Evolutionary conservation across 108 stramenopile species (phyloP).

Genomic region (Schizochytrium sp.): DNA sequence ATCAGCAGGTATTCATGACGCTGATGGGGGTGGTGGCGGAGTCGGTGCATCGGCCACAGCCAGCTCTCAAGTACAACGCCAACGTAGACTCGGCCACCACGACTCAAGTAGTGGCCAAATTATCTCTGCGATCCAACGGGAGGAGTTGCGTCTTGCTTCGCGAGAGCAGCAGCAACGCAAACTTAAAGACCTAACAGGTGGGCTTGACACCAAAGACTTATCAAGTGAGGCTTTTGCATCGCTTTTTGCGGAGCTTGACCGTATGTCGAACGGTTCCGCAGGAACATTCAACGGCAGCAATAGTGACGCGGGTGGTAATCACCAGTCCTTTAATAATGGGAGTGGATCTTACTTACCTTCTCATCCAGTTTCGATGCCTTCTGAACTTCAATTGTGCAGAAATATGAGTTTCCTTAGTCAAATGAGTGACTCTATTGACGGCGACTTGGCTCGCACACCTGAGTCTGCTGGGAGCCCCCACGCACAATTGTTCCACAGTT

Average conservation of each 20-base stretch:
- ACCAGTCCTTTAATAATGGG: neutral
- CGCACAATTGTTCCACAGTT: too few relatives aligned
- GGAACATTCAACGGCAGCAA: neutral
- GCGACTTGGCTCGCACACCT: too few relatives aligned
- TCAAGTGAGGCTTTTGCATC: constrained; percentile 39
- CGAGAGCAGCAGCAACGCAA: neutral
- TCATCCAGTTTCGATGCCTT: neutral
- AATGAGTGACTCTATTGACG: neutral
- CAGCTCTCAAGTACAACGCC: neutral
- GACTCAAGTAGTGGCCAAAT: neutral
- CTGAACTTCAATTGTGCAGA: neutral
- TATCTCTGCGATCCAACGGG: constrained; percentile 1
- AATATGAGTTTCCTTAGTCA: constrained; percentile 2
- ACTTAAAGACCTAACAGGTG: neutral
- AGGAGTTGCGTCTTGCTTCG: neutral
- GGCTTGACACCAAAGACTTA: neutral
- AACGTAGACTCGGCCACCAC: neutral
- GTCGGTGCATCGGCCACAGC: neutral
- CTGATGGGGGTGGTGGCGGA: neutral
- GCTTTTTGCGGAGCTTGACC: constrained; percentile 27
- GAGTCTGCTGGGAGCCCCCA: too few relatives aligned
- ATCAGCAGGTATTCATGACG: too few relatives aligned
- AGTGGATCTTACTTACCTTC: neutral
- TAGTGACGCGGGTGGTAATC: neutral
- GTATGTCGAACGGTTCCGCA: neutral